A percentile compares a stretch with the other conserved stretches of the same genome.
phyloP scores from a whole-genome alignment of 208 protist genomes.

The Leishmania lainsoni region DNA sequence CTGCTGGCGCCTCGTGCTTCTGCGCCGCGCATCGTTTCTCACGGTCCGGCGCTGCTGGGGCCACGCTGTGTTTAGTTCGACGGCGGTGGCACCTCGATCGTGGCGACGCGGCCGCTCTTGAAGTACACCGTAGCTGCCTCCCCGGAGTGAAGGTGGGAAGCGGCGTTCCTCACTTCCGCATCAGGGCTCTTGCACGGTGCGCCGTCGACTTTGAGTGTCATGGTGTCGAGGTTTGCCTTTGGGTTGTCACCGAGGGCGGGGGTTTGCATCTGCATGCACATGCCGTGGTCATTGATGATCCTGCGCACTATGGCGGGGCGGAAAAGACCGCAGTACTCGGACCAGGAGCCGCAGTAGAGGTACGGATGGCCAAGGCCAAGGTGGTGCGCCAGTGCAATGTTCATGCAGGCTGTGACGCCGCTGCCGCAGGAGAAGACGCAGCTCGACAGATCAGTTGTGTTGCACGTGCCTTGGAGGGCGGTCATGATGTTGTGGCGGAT shows the following conservation, averaged over 20 bases:
- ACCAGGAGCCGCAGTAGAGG: constrained; percentile 86
- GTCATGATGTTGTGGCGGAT: constrained; percentile 51
- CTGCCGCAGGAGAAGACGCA: constrained; percentile 86
- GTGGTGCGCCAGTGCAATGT: constrained; percentile 64
- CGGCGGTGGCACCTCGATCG: constrained; percentile 35
- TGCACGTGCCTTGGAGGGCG: constrained; percentile 31
- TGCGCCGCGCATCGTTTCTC: not conserved
- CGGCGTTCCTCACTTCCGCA: constrained; percentile 36
- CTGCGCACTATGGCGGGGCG: constrained; percentile 46
- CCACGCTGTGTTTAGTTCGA: not conserved
- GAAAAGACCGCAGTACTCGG: constrained; percentile 65
- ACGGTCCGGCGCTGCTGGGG: not conserved
- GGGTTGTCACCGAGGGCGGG: constrained; percentile 40
- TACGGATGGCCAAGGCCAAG: constrained; percentile 66
- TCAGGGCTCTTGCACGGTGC: constrained; percentile 23
- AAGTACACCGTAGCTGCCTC: constrained; percentile 63
- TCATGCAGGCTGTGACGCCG: constrained; percentile 79
- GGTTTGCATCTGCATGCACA: constrained; percentile 56
- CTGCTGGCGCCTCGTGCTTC: too few relatives aligned
- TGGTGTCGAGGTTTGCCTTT: constrained; percentile 31
- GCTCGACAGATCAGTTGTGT: constrained; percentile 38
- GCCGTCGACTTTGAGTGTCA: constrained; percentile 41
- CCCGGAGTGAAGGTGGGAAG: constrained; percentile 59
- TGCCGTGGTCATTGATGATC: constrained; percentile 49
- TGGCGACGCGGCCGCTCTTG: constrained; percentile 39